Evolutionary conservation across 305 asterid species (phyloP), one percentile per base, ranked within the genome.

Genomic region (Stenogyne calaminthoides): DNA sequence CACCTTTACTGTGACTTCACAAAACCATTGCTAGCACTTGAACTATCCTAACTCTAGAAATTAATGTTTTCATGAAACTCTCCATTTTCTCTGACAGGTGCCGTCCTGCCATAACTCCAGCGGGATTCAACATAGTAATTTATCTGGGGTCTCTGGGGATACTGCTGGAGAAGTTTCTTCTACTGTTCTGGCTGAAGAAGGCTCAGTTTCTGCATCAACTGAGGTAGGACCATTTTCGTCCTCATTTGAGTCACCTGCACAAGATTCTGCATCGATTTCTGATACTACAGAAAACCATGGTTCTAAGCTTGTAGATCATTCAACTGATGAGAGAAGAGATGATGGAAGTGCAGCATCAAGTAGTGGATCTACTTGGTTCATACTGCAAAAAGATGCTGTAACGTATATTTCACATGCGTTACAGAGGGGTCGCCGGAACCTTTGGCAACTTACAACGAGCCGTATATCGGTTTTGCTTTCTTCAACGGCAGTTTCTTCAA

Each of bases 381-480:
- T 85, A 57, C 85, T 95, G 75, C 92, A 91, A 64, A 93, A 89
- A 78, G 99, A 91, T 83, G 97, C 97, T 7, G 81, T 89, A 46
- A 74, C 88, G 16, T 87, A 88, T 81, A 88, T 95, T 80, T 88
- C 98, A 80, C 95, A 87, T 73, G 88, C 97, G 67, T 84, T 95
- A 76, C 90, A 80, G 79, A 87, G 96, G 82, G 99, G 99, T 46
- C 95, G 96, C 63, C 91, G 84, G 87, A 95, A 95, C 86, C 92
- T 95, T 78, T 95, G 99, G 99, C 99, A 95, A 77, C 97, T 95
- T 68, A 89, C 92, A 40, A 93, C 99, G 58, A 93, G 98, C 83
- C 98, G 98, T 63, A 78, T 91, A 47, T 90, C 98, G 64, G 99
- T 93, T 56, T 85, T 95, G 83, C 99, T 95, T 81, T 92, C 99